Evolutionary conservation across 2,329 filamentous ascomycete species (phyloP).

Genomic region (Chaetomiaceae sp.): DNA sequence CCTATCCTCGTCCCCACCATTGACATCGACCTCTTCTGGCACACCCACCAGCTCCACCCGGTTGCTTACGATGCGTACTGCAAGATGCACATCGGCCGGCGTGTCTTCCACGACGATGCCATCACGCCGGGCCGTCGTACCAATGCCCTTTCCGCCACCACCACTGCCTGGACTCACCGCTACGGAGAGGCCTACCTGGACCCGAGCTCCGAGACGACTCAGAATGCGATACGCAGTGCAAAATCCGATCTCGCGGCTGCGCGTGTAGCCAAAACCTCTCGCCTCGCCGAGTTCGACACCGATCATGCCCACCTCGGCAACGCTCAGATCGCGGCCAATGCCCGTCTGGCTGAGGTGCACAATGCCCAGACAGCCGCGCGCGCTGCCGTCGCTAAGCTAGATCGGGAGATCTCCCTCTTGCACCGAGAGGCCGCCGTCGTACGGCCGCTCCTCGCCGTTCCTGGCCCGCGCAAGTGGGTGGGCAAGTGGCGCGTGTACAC

Average conservation of each 20-base stretch:
- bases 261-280: background rate
- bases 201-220: background rate
- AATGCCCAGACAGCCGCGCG: background rate
- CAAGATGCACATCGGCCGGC: constrained; percentile 4
- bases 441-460: background rate
- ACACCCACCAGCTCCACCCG: constrained; percentile 17
- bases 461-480: background rate
- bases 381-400: background rate
- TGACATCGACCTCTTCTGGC: constrained; percentile 19
- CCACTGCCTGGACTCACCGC: background rate
- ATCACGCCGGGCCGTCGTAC: background rate
- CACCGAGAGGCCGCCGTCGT: background rate
- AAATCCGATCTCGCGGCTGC: background rate
- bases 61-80: constrained; percentile 12
- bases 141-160: background rate
- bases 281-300: background rate
- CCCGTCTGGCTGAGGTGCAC: background rate
- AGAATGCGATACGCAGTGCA: too few species aligned
- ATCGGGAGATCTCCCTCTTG: background rate
- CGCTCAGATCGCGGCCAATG: too few species aligned
- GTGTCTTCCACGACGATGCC: constrained; percentile 14
- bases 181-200: constrained; percentile 3
- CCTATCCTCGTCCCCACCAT: constrained; percentile 12
- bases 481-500: background rate
- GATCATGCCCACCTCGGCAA: background rate